phyloP scores from a whole-genome alignment of 768 basidiomycete genomes.

The Leccinum ochraceum region DNA sequence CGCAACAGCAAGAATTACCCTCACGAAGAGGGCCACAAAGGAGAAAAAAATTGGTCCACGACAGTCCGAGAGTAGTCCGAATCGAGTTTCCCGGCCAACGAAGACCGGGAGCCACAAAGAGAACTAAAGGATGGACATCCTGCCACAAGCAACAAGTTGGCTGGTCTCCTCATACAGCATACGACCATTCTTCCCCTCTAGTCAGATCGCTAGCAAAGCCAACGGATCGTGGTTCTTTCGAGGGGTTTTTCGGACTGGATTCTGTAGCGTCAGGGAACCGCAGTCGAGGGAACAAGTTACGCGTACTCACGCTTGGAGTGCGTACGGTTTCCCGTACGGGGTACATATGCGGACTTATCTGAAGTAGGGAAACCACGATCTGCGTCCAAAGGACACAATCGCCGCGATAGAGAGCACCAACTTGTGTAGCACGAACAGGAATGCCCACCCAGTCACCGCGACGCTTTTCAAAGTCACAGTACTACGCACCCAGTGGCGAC shows the following conservation, averaged over 20 bases:
- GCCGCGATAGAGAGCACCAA: constrained; percentile 25
- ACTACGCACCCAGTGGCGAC: constrained; percentile 9
- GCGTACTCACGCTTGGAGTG: neutral
- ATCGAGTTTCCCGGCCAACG: constrained; percentile 29
- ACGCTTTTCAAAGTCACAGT: constrained; percentile 28
- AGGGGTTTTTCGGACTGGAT: neutral
- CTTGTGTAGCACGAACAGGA: neutral
- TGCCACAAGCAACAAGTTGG: neutral
- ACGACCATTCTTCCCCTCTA: neutral
- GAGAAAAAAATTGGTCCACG: neutral
- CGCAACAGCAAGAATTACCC: neutral
- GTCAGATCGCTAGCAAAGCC: constrained; percentile 1
- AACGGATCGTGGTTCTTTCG: neutral
- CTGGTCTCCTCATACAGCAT: constrained; percentile 18
- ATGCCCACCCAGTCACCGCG: constrained; percentile 27
- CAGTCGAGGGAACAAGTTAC: neutral
- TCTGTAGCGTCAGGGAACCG: neutral
- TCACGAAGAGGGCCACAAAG: constrained; percentile 16
- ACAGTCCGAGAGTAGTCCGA: constrained; percentile 38
- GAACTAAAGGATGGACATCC: constrained; percentile 27
- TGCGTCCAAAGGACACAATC: constrained; percentile 15
- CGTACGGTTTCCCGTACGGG: neutral
- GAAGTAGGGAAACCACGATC: neutral
- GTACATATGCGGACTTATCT: neutral
- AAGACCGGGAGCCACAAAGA: constrained; percentile 27